Conservation (phyloP, 225 moss, liverwort and hornwort species). For the Ulota crispa region DNA sequence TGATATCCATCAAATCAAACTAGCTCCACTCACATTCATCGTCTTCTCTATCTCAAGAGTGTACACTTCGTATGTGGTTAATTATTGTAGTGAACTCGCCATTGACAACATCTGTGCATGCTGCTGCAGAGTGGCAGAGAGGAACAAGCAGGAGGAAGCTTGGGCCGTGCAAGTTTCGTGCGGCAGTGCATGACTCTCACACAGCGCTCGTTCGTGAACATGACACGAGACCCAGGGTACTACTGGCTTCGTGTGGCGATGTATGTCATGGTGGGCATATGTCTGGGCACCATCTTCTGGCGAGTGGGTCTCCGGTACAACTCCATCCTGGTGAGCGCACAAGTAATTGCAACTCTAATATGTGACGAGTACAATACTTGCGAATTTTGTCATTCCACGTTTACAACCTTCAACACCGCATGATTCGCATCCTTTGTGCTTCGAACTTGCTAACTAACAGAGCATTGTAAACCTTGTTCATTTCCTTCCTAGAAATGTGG, state of each 20-base stretch:
- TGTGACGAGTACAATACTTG: neutral
- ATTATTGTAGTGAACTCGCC: neutral
- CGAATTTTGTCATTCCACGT: neutral
- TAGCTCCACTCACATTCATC: neutral
- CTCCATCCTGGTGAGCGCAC: conserved; percentile 51
- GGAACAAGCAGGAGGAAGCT: conserved; percentile 14
- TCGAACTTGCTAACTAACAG: neutral
- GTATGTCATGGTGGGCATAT: conserved; percentile 45
- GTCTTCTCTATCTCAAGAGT: neutral
- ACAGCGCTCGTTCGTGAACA: conserved; percentile 52
- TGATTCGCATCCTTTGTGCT: neutral
- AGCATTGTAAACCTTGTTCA: neutral
- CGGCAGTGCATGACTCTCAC: conserved; percentile 48
- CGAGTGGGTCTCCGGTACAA: conserved; percentile 36
- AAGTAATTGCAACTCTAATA: neutral
- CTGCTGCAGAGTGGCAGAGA: conserved; percentile 23
- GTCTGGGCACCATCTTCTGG: conserved; percentile 60
- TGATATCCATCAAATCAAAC: neutral
- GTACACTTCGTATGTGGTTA: neutral
- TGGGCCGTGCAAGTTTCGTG: conserved; percentile 38
- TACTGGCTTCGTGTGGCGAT: conserved; percentile 66
- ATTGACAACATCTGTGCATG: neutral
- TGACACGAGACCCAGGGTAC: conserved; percentile 61
- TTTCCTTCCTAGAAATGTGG: neutral
- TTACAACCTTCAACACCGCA: neutral